These are phyloP conservation scores for Fusarium haematococcum DNA, from an alignment of 2,329 filamentous ascomycete genomes.

Conservation along the genomic window DNA sequence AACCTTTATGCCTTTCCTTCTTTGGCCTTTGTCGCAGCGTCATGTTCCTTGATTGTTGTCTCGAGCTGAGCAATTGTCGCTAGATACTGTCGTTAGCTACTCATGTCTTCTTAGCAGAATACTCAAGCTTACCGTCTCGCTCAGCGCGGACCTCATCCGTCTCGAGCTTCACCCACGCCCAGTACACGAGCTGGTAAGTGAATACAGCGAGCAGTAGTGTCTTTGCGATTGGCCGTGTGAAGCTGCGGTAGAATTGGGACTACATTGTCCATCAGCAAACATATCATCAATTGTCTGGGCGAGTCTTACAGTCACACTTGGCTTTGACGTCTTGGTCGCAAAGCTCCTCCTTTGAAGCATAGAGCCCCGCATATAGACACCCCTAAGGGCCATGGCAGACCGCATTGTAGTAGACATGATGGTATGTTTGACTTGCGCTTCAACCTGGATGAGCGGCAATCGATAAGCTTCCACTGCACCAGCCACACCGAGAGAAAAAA, in stretches of 20 bases:
- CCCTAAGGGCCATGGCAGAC: conserved; percentile 11
- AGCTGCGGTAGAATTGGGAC: conserved; percentile 79
- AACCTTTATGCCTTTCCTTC: conserved; percentile 25
- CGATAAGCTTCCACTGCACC: conserved; percentile 13
- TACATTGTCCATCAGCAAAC: conserved; percentile 45
- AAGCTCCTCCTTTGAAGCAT: conserved; percentile 28
- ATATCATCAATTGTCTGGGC: too few species aligned
- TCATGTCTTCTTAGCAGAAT: conserved; percentile 11
- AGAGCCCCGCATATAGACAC: neutral
- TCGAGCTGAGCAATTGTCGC: conserved; percentile 53
- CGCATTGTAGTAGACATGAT: conserved; percentile 29
- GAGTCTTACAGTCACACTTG: conserved; percentile 42
- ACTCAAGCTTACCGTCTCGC: conserved; percentile 63
- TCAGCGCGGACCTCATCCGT: conserved; percentile 73
- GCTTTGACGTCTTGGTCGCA: conserved; percentile 44
- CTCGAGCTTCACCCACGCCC: conserved; percentile 79
- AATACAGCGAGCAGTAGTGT: conserved; percentile 80
- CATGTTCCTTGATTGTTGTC: conserved; percentile 51
- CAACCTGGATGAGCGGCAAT: neutral
- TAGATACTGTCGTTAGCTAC: conserved; percentile 21
- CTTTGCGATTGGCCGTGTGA: conserved; percentile 79
- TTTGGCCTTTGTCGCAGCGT: conserved; percentile 40
- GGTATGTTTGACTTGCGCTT: neutral
- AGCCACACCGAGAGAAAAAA: conserved; percentile 12
- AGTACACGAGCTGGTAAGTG: conserved; percentile 83